Conservation (phyloP, 495 filamentous ascomycete species). For the Niebla homalea region DNA sequence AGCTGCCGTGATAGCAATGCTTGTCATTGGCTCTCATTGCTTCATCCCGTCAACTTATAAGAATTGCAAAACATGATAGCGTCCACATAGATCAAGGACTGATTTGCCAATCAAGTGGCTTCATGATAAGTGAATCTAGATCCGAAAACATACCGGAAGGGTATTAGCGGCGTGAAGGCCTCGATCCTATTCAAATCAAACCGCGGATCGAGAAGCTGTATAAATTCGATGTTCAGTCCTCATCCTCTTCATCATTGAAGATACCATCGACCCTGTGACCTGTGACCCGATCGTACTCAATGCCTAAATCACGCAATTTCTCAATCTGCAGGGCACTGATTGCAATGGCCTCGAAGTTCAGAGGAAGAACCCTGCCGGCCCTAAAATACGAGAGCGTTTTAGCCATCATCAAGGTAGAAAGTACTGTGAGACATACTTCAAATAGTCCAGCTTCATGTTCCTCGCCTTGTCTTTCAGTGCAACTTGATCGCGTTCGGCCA, state of each 20-base stretch:
- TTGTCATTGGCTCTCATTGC: no score
- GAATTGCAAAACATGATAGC: no score
- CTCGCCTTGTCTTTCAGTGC: constrained; percentile 55
- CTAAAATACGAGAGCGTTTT: background rate
- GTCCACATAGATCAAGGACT: no score
- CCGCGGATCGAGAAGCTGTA: no score
- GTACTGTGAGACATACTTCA: constrained; percentile 33
- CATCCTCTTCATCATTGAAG: constrained; percentile 1
- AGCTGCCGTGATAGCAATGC: no score
- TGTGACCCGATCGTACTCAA: constrained; percentile 12
- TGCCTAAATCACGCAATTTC: constrained; percentile 4
- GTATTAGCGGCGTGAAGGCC: no score
- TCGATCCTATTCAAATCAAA: no score
- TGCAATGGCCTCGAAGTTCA: constrained; percentile 12
- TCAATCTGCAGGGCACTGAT: constrained; percentile 10
- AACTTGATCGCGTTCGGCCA: constrained; percentile 42
- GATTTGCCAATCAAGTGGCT: no score
- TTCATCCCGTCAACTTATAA: no score
- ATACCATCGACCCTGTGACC: constrained; percentile 12
- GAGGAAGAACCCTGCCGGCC: constrained; percentile 8
- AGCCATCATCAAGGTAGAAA: background rate
- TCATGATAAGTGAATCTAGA: no score
- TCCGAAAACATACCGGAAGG: no score
- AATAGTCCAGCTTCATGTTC: constrained; percentile 44
- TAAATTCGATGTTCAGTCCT: background rate